phyloP scores from a whole-genome alignment of 495 filamentous ascomycete species.

The Cairneyella variabilis region DNA sequence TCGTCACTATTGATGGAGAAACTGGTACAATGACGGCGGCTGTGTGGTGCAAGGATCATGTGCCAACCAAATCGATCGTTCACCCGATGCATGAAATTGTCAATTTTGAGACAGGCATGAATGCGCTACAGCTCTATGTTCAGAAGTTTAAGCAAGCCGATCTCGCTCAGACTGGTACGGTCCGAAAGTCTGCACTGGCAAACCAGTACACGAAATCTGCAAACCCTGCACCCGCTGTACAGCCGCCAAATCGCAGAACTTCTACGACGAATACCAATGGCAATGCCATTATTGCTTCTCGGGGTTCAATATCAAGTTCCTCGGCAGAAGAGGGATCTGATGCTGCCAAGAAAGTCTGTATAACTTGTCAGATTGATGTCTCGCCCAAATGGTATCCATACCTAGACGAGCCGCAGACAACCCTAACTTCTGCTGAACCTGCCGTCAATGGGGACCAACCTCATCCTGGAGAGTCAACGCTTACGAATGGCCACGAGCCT shows the following conservation, averaged over 20 bases:
- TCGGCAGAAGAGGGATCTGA: conserved; percentile 30
- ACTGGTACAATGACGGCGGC: conserved; percentile 71
- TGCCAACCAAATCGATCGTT: conserved; percentile 58
- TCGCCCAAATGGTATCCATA: conserved; percentile 59
- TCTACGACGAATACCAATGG: conserved; percentile 18
- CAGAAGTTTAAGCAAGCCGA: conserved; percentile 94
- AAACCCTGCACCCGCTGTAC: conserved; percentile 2
- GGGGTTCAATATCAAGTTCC: conserved; percentile 27
- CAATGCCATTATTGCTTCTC: background rate
- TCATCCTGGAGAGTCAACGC: conserved; percentile 34
- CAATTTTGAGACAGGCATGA: conserved; percentile 53
- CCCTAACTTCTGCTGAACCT: background rate
- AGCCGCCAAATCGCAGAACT: conserved; percentile 17
- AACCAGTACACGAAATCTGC: conserved; percentile 24
- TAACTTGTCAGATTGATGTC: conserved; percentile 55
- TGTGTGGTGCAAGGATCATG: conserved; percentile 88
- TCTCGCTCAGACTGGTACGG: conserved; percentile 80
- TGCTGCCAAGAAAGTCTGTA: conserved; percentile 28
- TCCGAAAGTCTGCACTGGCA: conserved; percentile 65
- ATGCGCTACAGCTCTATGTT: conserved; percentile 80
- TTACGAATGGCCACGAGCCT: conserved; percentile 35
- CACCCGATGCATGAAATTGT: conserved; percentile 75
- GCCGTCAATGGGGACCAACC: conserved; percentile 27
- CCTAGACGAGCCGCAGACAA: background rate
- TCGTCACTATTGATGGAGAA: conserved; percentile 72